phyloP scores from a whole-genome alignment of 2,329 filamentous ascomycete species.

The Trichoderma afroharzianum region DNA sequence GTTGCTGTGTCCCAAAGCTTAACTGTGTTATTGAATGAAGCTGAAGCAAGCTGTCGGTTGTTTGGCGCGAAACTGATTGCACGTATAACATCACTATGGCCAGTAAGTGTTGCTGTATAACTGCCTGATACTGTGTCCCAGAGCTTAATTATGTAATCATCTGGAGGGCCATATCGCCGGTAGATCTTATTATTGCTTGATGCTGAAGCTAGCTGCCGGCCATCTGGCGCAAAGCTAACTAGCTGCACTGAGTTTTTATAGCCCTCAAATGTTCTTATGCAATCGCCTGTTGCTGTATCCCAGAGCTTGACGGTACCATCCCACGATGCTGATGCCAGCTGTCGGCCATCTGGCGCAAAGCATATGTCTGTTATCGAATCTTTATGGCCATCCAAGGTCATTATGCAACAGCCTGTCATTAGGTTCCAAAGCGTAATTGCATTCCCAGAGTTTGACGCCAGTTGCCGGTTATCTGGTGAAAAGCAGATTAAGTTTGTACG shows the following conservation, averaged over 20 bases:
- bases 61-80: too few species aligned
- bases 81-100: too few species aligned
- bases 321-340: neutral
- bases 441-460: neutral
- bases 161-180: too few species aligned
- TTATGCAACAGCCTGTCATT: neutral
- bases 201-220: neutral
- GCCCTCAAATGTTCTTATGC: neutral
- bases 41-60: too few species aligned
- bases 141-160: neutral
- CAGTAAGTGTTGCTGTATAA: neutral
- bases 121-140: neutral
- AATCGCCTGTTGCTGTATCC: neutral
- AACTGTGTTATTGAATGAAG: too few species aligned
- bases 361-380: accelerated
- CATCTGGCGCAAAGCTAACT: neutral
- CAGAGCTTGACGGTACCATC: neutral
- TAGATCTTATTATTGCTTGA: too few species aligned
- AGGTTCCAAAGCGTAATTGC: neutral
- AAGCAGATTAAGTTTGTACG: too few species aligned
- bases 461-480: neutral
- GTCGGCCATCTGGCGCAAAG: neutral
- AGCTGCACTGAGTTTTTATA: too few species aligned
- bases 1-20: too few species aligned
- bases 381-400: neutral